Percentiles rank a stretch among this genome's conserved stretches.
Conservation (phyloP, 2,329 filamentous ascomycete species). For the Pestalotiopsis sp. region DNA sequence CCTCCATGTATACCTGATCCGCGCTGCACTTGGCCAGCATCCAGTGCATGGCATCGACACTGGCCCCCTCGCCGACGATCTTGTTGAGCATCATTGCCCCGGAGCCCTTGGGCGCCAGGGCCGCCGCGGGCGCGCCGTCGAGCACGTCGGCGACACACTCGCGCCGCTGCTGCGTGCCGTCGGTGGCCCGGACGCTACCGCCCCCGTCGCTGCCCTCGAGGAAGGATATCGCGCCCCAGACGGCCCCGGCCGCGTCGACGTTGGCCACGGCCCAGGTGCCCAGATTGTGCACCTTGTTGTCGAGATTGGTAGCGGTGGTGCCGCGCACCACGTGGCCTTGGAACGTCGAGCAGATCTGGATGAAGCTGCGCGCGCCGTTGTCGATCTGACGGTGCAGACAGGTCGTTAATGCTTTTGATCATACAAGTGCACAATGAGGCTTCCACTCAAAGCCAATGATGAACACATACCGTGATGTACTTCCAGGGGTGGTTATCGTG, state of each 20-base stretch:
- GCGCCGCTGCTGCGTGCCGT: slow-evolving; percentile 16
- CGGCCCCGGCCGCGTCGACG: slow-evolving; percentile 19
- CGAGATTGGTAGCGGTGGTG: slow-evolving; percentile 20
- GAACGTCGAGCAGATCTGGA: slow-evolving; percentile 28
- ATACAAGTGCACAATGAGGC: no score
- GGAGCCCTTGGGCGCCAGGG: slow-evolving; percentile 22
- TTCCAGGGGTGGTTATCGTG: slow-evolving; percentile 29
- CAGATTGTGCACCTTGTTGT: slow-evolving; percentile 23
- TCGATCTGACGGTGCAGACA: slow-evolving; percentile 18
- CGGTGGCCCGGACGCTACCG: slow-evolving; percentile 20
- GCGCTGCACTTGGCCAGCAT: slow-evolving; percentile 20
- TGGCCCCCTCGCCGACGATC: slow-evolving; percentile 21
- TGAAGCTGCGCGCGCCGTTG: slow-evolving; percentile 22
- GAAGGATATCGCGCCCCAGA: slow-evolving; percentile 25
- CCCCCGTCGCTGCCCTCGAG: slow-evolving; percentile 26
- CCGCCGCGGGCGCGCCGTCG: slow-evolving; percentile 16
- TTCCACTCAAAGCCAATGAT: neutral
- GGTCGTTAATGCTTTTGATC: neutral
- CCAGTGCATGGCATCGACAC: slow-evolving; percentile 20
- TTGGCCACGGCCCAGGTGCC: slow-evolving; percentile 27
- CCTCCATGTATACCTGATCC: slow-evolving; percentile 20
- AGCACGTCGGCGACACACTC: slow-evolving; percentile 23
- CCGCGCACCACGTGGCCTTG: slow-evolving; percentile 29
- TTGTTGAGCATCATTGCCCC: slow-evolving; percentile 25
- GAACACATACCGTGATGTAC: slow-evolving; percentile 23